Percentiles rank a stretch among this genome's conserved stretches.
These are phyloP conservation scores for Solanum piurae DNA, from an alignment of 257 asterid genomes.

Conservation along the genomic window DNA sequence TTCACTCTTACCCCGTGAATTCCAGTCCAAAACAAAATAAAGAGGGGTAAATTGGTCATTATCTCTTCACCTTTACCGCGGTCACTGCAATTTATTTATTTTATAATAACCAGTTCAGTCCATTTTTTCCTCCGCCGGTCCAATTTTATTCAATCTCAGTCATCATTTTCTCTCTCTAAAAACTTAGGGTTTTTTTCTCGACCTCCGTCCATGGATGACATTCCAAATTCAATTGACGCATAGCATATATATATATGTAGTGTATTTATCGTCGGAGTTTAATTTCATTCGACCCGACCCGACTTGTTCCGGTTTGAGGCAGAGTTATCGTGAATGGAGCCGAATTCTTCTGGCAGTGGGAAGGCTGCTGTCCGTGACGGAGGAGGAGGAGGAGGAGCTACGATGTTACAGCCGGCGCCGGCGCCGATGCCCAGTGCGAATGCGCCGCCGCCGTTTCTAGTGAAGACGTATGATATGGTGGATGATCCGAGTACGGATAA, in stretches of 20 bases:
- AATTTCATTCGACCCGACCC: neutral
- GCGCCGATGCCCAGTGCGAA: constrained; percentile 9
- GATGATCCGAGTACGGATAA: constrained; percentile 13
- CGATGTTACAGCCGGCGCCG: neutral
- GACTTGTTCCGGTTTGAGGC: neutral
- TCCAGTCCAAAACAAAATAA: neutral
- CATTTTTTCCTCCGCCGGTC: neutral
- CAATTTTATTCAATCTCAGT: neutral
- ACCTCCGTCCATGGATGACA: neutral
- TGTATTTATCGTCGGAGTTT: neutral
- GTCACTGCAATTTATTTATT: neutral
- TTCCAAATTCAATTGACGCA: neutral
- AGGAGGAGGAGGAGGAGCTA: neutral
- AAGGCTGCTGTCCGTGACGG: neutral
- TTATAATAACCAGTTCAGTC: neutral
- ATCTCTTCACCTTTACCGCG: neutral
- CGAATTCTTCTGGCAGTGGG: neutral
- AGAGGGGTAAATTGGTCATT: neutral
- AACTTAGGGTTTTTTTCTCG: neutral
- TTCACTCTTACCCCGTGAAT: neutral
- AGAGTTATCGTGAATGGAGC: neutral
- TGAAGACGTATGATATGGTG: constrained; percentile 23
- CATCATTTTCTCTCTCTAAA: neutral
- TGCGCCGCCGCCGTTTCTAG: constrained; percentile 15
- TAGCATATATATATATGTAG: neutral